Percentiles rank a stretch among this genome's conserved stretches.
These are phyloP conservation scores for Salvia sclarea DNA, from an alignment of 305 asterid genomes.

Conservation along the genomic window DNA sequence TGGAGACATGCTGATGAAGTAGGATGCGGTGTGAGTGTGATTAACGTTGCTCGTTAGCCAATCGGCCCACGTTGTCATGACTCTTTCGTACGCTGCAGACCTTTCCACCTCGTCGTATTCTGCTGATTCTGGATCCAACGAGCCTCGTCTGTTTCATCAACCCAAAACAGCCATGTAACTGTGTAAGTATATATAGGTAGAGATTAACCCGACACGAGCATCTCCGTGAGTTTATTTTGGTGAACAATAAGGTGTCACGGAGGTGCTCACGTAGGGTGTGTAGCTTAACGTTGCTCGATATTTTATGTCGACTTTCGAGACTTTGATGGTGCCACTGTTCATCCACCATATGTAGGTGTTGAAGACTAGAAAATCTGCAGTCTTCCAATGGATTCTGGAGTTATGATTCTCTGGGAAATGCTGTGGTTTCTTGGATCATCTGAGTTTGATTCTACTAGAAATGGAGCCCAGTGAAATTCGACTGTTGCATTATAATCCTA, in stretches of 20 bases:
- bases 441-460: conserved; percentile 17
- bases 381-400: conserved; percentile 72
- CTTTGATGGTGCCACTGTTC: conserved; percentile 65
- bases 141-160: conserved; percentile 50
- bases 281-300: neutral
- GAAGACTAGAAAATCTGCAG: conserved; percentile 71
- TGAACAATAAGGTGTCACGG: neutral
- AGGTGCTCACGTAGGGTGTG: neutral
- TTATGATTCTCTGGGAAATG: conserved; percentile 62
- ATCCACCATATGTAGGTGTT: conserved; percentile 97
- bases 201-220: too few species aligned
- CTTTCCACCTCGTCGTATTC: conserved; percentile 62
- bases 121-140: conserved; percentile 57
- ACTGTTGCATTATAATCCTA: conserved; percentile 61
- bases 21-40: conserved; percentile 51
- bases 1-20: conserved; percentile 87
- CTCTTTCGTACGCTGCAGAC: conserved; percentile 57
- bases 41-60: conserved; percentile 56
- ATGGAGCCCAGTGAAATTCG: conserved; percentile 43
- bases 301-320: conserved; percentile 53
- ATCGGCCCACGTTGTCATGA: conserved; percentile 68
- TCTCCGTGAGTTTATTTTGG: too few species aligned
- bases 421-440: conserved; percentile 53
- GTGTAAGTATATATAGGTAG: neutral
- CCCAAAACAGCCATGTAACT: neutral